A percentile compares a stretch with the other conserved stretches of the same genome.
These are phyloP conservation scores for Lasiodiplodia sp. DNA, from an alignment of 2,329 filamentous ascomycete genomes.

Conservation along the genomic window DNA sequence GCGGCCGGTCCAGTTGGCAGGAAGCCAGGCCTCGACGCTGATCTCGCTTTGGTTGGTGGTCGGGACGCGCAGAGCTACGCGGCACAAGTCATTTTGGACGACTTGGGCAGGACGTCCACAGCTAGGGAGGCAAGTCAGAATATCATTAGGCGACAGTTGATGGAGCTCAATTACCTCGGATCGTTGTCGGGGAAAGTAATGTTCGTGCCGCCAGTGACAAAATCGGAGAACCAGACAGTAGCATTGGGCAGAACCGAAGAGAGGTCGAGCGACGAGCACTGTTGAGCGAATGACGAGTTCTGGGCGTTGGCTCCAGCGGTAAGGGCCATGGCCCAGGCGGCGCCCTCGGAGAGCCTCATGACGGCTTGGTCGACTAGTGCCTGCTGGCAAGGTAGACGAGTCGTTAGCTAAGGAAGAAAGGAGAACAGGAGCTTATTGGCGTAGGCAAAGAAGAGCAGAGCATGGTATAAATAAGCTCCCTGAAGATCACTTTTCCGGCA, in stretches of 20 bases:
- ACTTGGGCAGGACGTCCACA: constrained; percentile 46
- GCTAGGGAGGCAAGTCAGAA: not conserved
- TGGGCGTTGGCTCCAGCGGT: constrained; percentile 4
- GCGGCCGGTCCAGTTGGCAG: constrained; percentile 50
- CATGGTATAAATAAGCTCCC: constrained; percentile 8
- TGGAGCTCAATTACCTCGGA: constrained; percentile 1
- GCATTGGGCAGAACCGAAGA: constrained; percentile 40
- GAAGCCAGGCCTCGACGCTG: constrained; percentile 55
- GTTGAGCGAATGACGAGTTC: constrained; percentile 22
- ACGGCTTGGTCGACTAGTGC: not conserved
- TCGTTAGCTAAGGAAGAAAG: constrained; percentile 3
- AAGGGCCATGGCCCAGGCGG: not conserved
- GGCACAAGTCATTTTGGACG: constrained; percentile 50
- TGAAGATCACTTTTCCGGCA: constrained; percentile 13
- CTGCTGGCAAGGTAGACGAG: not conserved
- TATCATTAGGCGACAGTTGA: not conserved
- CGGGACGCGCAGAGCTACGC: constrained; percentile 51
- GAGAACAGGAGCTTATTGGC: not conserved
- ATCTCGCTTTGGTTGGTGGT: constrained; percentile 53
- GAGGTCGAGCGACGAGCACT: constrained; percentile 17
- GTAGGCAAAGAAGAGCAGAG: not conserved
- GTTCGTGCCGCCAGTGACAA: constrained; percentile 51
- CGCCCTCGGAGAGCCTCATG: constrained; percentile 15
- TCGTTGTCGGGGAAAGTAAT: constrained; percentile 26
- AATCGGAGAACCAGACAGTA: constrained; percentile 47